Evolutionary conservation across 2,329 filamentous ascomycete species (phyloP), one percentile per base, ranked within the genome.

Genomic region (Colletotrichum sp.): DNA sequence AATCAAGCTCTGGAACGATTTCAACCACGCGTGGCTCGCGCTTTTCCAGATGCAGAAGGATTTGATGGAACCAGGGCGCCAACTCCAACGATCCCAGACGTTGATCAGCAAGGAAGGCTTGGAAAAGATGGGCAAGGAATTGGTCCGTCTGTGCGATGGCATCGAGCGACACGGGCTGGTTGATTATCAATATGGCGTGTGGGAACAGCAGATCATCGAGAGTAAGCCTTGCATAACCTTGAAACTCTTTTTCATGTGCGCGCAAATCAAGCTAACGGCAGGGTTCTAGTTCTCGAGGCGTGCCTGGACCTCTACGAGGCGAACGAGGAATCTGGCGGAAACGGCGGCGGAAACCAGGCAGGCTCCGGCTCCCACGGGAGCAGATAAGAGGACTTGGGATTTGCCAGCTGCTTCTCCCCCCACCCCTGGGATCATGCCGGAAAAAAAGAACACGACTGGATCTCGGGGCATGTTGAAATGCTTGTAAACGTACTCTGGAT

Each of bases 181-280:
- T 13, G 97, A 99, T 86, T 99, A 99, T 83, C 94, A 99, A 81
- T 98, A 98, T 87, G 97, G 97, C 10, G 95, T 99, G 30, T 98
- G 95, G 92, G 97, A 99, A 85, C 96, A 99, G 82, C 93, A 95
- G 82, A 98, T 99, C 80, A 91, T 97, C 79, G 91, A 91, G 74
- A 90, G 96, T 98, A 88, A 85, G 94, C 89, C 28, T 43, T 7
- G 26, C 66, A 34, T 34, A 43, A 26, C 18, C 52, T 48, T 7
- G 26, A 8, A 21, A 55, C 43, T 8, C 7, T 21, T 30, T 18
- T 66, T 67, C 9, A 21, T 16, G 43, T 57, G 21, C n/a, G n/a
- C 16, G 21, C 7, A 34, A 39, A 24, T 26, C 36, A 36, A 30
- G 34, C 77, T 79, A 32, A 79, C 69, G 52, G 15, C 10, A 16